Evolutionary conservation across 768 basidiomycete genomes (phyloP), one percentile per base, ranked within the genome.

Genomic region (Termitomyces sp.): DNA sequence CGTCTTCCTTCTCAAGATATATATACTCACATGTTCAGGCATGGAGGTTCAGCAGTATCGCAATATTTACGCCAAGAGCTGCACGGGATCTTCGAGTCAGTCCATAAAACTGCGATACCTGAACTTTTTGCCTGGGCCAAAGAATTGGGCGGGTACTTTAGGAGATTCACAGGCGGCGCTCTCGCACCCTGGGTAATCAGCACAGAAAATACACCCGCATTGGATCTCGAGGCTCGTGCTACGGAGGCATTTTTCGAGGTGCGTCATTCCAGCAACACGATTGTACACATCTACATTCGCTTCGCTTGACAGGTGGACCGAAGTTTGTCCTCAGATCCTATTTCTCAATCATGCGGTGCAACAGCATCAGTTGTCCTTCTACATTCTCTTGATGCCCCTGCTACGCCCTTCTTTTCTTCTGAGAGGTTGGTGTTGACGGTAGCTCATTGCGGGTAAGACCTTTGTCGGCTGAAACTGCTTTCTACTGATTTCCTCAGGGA

Each of bases 1-100:
- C 48, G 16, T 51, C 44, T 41, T 26, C 23, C n/a, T 32, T 13
- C 55, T 28, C 43, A 23, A 40, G 32, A 18, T 9, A 26, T 60
- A 18, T 9, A 26, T 60, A 50, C 66, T 60, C 59, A 62, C 50
- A 43, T 47, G 16, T 35, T n/a, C 56, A 94, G 92, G 8, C 95
- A 97, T 67, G 95, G 95, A 7, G 95, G 95, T 9, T 88, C 88
- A n/a, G 88, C 88, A 10, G 93, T 95, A 18, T 89, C 94, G 2
- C 85, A 91, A 60, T 95, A 86, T 70, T 78, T 95, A 33, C 85
- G 89, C 20, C 87, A 95, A 63, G 88, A 96, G 70, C 74, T 96
- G 12, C 93, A 95, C 66, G 86, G 86, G 1, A 75, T 94, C 54
- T 88, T 96, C 60, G 93, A 96, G 71, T 84, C 85, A 5, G 91